These are phyloP conservation scores for Rossbeevera mucosa DNA, from an alignment of 768 basidiomycete species.

Conservation along the genomic window DNA sequence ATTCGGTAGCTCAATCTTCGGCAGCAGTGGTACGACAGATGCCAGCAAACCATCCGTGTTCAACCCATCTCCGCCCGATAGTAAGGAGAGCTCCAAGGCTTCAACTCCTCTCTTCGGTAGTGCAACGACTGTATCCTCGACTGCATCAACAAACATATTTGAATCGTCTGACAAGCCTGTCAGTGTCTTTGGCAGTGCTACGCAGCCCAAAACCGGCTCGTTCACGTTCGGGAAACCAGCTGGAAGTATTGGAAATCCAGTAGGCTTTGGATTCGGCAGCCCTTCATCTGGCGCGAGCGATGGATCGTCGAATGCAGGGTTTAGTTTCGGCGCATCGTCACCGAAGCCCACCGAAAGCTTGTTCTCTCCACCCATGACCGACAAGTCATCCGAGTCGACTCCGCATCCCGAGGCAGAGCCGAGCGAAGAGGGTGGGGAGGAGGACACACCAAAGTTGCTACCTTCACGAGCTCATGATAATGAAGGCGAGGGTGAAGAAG, in stretches of 20 bases:
- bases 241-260: conserved; percentile 59
- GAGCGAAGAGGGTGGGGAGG: conserved; percentile 28
- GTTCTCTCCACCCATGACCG: conserved; percentile 27
- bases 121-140: conserved; percentile 6
- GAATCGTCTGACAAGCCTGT: conserved; percentile 22
- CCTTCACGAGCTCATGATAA: conserved; percentile 46
- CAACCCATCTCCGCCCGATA: conserved; percentile 7
- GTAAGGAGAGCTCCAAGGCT: conserved; percentile 13
- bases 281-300: conserved; percentile 20
- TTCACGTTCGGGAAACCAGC: conserved; percentile 31
- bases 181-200: conserved; percentile 28
- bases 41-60: conserved; percentile 12
- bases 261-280: conserved; percentile 50
- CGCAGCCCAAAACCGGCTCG: conserved; percentile 19
- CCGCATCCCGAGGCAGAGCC: conserved; percentile 25
- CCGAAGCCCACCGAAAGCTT: conserved; percentile 20
- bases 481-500: conserved; percentile 79
- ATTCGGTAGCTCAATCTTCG: conserved; percentile 27
- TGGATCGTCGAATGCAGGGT: conserved; percentile 15
- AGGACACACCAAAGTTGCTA: conserved; percentile 22
- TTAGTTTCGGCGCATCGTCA: conserved; percentile 21
- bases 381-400: conserved; percentile 29
- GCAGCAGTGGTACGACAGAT: conserved; percentile 13
- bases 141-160: conserved; percentile 18
- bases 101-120: conserved; percentile 19